Base-by-base conservation (phyloP, 1,284 basidiomycete species). In the Rhodotorula sp. region DNA sequence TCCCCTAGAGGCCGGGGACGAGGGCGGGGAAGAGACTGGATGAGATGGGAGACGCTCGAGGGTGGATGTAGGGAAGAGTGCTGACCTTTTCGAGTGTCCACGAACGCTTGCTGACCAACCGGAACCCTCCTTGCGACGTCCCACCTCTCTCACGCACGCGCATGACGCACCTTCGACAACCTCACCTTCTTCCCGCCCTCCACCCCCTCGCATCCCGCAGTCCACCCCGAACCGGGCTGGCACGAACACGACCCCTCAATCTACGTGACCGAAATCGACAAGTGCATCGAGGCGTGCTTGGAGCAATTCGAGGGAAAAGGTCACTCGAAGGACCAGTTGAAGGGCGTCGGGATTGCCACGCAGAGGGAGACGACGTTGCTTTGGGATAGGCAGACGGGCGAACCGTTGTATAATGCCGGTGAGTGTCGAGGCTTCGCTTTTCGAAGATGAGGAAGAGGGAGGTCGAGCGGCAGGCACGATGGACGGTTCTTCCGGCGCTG, bases 261-360 rank as follows among this genome's bases (percentile, higher is more conserved):
- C 79, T 90, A 98, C 76, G 87, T 90, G 74, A 83, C 86, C 67
- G 86, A 88, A 68, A 89, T 91, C 73, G 86, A 92, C 64, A 82
- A 84, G 66, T 94, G 92, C 81, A 90, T 98, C 74, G 85, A 86
- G 60, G 84, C 86, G 67, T 88, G 91, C 10, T 84, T 90, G 64
- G 84, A 87, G 76, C 84, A 86, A 70, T 84, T 99, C 73, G 90
- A 94, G 78, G 83, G 82, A 60, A 83, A 84, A 27, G 91, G 93
- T 4, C 91, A 88, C 85, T 82, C 85, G 20, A 87, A 86, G 77
- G 84, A 87, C 63, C 91, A 91, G 79, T 83, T 99, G 79, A 95
- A 94, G 81, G 91, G 91, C 69, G 92, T 99, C 75, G 95, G 94
- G 49, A 92, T 99, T 82, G 98, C 95, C 59, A 99, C 97, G 80